These are phyloP conservation scores for Pterulicium gracile DNA, from an alignment of 1,284 basidiomycete genomes.

Conservation along the genomic window DNA sequence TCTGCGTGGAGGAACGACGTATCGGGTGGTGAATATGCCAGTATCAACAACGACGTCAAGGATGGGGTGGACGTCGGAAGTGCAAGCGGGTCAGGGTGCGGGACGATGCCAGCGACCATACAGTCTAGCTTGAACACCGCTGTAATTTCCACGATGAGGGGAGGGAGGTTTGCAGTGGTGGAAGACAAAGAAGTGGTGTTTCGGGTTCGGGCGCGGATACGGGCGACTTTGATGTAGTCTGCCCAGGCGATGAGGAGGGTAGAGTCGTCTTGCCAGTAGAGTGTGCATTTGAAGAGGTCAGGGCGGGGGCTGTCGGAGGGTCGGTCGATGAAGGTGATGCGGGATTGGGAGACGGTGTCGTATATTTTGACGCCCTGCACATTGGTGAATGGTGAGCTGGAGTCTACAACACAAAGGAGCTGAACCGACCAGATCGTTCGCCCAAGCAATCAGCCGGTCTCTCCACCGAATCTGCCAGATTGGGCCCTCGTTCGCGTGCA, in stretches of 20 bases:
- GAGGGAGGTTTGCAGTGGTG: slow-evolving; percentile 33
- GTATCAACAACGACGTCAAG: slow-evolving; percentile 68
- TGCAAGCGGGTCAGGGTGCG: slow-evolving; percentile 44
- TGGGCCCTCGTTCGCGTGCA: slow-evolving; percentile 88
- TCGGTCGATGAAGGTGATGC: slow-evolving; percentile 84
- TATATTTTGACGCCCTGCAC: slow-evolving; percentile 87
- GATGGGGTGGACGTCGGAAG: slow-evolving; percentile 16
- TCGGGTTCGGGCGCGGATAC: slow-evolving; percentile 58
- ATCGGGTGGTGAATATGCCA: slow-evolving; percentile 75
- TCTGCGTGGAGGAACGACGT: slow-evolving; percentile 40
- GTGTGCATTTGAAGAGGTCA: slow-evolving; percentile 87
- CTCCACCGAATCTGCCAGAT: slow-evolving; percentile 91
- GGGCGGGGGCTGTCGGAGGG: slow-evolving; percentile 76
- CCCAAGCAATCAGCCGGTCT: slow-evolving; percentile 88
- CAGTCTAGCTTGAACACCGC: slow-evolving; percentile 92
- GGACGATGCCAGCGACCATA: slow-evolving; percentile 88
- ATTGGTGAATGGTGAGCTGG: slow-evolving; percentile 1
- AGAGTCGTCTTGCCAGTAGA: slow-evolving; percentile 87
- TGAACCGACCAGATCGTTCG: slow-evolving; percentile 72
- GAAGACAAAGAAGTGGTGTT: slow-evolving; percentile 22
- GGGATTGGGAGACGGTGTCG: slow-evolving; percentile 70
- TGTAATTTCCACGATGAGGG: slow-evolving; percentile 75
- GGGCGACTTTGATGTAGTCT: slow-evolving; percentile 86
- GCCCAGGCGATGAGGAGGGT: slow-evolving; percentile 94
- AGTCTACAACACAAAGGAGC: not conserved